A percentile compares a stretch with the other conserved stretches of the same genome.
phyloP scores from a whole-genome alignment of 2,329 filamentous ascomycete genomes.

The Epichloe scottii region DNA sequence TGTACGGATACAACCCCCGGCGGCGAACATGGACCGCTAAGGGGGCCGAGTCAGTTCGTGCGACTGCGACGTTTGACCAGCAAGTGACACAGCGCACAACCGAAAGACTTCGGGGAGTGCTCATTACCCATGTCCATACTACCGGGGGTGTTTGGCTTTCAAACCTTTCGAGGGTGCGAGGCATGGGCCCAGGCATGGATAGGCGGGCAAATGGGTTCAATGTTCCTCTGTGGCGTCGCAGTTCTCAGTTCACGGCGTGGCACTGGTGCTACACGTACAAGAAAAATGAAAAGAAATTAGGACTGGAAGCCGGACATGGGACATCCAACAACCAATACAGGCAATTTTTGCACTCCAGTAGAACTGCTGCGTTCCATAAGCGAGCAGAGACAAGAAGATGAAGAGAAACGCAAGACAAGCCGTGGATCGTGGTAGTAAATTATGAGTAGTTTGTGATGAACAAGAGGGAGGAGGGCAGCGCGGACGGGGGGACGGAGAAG shows the following conservation, averaged over 20 bases:
- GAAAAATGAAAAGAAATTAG: not conserved
- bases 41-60: not conserved
- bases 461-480: no score
- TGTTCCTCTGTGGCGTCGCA: not conserved
- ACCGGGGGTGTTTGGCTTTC: not conserved
- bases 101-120: not conserved
- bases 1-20: not conserved
- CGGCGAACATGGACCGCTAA: not conserved
- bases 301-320: no score
- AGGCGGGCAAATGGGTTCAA: not conserved
- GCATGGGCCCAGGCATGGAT: not conserved
- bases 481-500: no score
- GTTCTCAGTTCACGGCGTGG: not conserved
- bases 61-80: conserved; percentile 1
- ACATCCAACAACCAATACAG: no score
- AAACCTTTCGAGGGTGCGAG: not conserved
- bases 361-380: no score
- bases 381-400: no score
- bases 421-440: no score
- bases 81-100: not conserved
- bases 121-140: not conserved
- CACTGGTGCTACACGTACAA: not conserved
- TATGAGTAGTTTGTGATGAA: no score
- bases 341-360: no score
- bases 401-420: no score